Evolutionary conservation across 1,284 basidiomycete species (phyloP).

Genomic region (Chalciporus piperatoides): DNA sequence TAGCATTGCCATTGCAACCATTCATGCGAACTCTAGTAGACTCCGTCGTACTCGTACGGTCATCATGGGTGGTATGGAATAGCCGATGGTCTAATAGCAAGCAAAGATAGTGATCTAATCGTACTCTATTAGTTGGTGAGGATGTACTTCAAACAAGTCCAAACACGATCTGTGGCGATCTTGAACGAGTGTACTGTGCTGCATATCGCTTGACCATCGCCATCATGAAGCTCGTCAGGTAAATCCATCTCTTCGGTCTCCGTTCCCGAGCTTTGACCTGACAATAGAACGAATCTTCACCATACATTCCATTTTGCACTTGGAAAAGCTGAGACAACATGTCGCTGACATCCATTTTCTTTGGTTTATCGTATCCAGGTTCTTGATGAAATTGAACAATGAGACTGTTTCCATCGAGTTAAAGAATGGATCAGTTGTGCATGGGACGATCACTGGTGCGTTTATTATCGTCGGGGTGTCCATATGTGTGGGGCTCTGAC

Average conservation of each 20-base stretch:
- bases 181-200: neutral
- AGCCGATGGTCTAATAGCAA: no score
- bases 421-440: slow-evolving; percentile 94
- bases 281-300: slow-evolving; percentile 13
- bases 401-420: slow-evolving; percentile 98
- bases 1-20: no score
- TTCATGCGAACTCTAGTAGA: no score
- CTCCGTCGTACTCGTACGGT: neutral
- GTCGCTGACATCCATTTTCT: slow-evolving; percentile 20
- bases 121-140: no score
- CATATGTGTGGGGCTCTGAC: neutral
- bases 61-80: no score
- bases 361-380: slow-evolving; percentile 48
- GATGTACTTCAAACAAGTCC: slow-evolving; percentile 16
- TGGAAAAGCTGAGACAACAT: slow-evolving; percentile 4
- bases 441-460: slow-evolving; percentile 96
- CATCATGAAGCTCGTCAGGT: slow-evolving; percentile 55
- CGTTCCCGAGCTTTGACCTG: slow-evolving; percentile 10
- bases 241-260: slow-evolving; percentile 12
- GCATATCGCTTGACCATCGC: slow-evolving; percentile 28
- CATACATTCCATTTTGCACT: slow-evolving; percentile 1
- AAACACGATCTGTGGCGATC: slow-evolving; percentile 25
- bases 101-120: no score
- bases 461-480: slow-evolving; percentile 1
- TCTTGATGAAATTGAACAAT: slow-evolving; percentile 99